Evolutionary conservation across 345 rosid genomes (phyloP).

Genomic region (Dovyalis caffra): DNA sequence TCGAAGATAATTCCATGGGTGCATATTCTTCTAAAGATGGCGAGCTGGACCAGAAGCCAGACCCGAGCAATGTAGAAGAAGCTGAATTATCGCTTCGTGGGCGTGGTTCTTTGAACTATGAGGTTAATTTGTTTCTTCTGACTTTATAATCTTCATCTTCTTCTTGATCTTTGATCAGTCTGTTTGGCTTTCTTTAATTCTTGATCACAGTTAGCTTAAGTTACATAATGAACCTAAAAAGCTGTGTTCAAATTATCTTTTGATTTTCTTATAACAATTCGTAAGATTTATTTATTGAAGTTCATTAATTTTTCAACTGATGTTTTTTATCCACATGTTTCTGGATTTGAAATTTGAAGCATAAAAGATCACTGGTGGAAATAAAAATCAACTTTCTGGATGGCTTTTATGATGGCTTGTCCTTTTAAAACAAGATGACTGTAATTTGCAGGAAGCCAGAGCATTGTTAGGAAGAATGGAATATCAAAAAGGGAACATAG

Average conservation of each 20-base stretch:
- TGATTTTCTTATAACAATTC: not conserved
- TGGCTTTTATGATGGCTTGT: not conserved
- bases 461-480: slow-evolving; percentile 73
- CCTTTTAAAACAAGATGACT: not conserved
- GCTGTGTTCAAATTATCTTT: not conserved
- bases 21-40: slow-evolving; percentile 40
- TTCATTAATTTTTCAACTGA: not conserved
- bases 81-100: slow-evolving; percentile 80
- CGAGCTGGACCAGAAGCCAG: slow-evolving; percentile 45
- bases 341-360: not conserved
- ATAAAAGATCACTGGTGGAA: not conserved
- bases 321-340: not conserved
- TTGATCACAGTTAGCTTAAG: not conserved
- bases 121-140: slow-evolving; percentile 49
- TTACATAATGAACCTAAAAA: not conserved
- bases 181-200: not conserved
- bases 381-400: not conserved
- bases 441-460: slow-evolving; percentile 61
- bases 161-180: not conserved
- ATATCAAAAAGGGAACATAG: slow-evolving; percentile 66
- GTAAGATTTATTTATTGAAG: not conserved
- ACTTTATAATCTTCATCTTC: not conserved
- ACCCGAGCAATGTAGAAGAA: slow-evolving; percentile 67
- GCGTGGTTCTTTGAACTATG: slow-evolving; percentile 68
- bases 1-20: slow-evolving; percentile 36